Percentiles rank a stretch among this genome's conserved stretches.
Conservation (phyloP, 2,329 filamentous ascomycete genomes). For the Cercospora beticola region DNA sequence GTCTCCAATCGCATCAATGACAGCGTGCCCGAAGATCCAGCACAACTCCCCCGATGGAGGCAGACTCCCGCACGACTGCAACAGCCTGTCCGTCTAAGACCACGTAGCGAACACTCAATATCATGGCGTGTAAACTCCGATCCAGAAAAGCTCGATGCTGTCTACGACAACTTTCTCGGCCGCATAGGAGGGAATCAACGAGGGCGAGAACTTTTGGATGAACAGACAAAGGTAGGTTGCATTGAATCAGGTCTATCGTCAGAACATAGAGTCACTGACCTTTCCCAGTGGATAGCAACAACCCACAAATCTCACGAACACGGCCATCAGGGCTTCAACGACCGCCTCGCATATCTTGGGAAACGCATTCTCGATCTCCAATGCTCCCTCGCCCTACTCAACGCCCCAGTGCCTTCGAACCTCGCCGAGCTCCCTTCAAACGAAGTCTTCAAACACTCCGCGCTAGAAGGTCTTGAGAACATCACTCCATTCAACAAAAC, state of each 20-base stretch:
- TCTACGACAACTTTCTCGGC: constrained; percentile 76
- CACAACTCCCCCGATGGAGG: constrained; percentile 49
- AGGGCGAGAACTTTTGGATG: constrained; percentile 74
- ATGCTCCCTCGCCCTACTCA: constrained; percentile 61
- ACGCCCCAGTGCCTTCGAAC: constrained; percentile 38
- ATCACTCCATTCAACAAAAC: constrained; percentile 62
- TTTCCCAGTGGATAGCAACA: constrained; percentile 73
- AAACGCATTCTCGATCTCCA: constrained; percentile 65
- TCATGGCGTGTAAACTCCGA: constrained; percentile 71
- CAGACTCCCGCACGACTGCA: constrained; percentile 50
- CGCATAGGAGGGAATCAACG: constrained; percentile 32
- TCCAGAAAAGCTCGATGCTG: constrained; percentile 69
- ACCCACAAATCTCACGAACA: constrained; percentile 99
- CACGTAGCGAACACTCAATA: constrained; percentile 55
- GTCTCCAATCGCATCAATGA: constrained; percentile 21
- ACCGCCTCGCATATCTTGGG: constrained; percentile 82
- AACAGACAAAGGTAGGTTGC: constrained; percentile 69
- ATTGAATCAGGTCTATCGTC: not conserved
- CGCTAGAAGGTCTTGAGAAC: constrained; percentile 71
- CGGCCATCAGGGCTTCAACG: constrained; percentile 89
- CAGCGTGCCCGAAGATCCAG: constrained; percentile 26
- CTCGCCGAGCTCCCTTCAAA: constrained; percentile 22
- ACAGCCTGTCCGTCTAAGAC: constrained; percentile 56
- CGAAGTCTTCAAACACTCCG: constrained; percentile 62
- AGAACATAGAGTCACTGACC: no score